Percentiles rank a stretch among this genome's conserved stretches.
Conservation (phyloP, 495 filamentous ascomycete genomes). For the Copromyces sp. region DNA sequence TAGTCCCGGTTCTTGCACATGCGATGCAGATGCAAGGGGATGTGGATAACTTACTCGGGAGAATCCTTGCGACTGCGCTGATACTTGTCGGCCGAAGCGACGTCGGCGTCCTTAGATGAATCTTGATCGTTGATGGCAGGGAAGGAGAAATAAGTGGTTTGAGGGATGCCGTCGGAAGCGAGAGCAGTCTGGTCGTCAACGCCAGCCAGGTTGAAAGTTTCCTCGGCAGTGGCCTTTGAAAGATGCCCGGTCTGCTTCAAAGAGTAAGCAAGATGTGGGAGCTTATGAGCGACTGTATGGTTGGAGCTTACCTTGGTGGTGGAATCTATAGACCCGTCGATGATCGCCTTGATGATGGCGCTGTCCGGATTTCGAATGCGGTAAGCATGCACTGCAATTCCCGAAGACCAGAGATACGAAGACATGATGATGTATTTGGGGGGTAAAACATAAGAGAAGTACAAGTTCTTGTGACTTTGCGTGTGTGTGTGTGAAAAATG, state of each 20-base stretch:
- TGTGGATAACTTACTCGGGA: background rate
- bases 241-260: background rate
- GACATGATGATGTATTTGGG: too few species aligned
- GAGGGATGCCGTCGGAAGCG: rapidly evolving
- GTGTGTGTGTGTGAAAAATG: too few species aligned
- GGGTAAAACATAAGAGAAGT: too few species aligned
- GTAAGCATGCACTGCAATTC: background rate
- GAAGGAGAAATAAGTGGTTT: background rate
- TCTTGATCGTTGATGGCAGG: background rate
- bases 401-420: too few species aligned
- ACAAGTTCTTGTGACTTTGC: too few species aligned
- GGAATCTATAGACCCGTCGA: background rate
- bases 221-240: background rate
- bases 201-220: background rate
- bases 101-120: background rate
- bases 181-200: too few species aligned
- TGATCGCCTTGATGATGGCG: background rate
- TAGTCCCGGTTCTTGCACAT: background rate
- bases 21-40: background rate
- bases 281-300: background rate
- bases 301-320: background rate
- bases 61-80: background rate
- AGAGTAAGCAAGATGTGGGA: background rate
- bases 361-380: background rate
- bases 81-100: background rate